A percentile compares a stretch with the other conserved stretches of the same genome.
These are phyloP conservation scores for Xylariaceae sp. DNA, from an alignment of 2,329 filamentous ascomycete species.

Conservation along the genomic window DNA sequence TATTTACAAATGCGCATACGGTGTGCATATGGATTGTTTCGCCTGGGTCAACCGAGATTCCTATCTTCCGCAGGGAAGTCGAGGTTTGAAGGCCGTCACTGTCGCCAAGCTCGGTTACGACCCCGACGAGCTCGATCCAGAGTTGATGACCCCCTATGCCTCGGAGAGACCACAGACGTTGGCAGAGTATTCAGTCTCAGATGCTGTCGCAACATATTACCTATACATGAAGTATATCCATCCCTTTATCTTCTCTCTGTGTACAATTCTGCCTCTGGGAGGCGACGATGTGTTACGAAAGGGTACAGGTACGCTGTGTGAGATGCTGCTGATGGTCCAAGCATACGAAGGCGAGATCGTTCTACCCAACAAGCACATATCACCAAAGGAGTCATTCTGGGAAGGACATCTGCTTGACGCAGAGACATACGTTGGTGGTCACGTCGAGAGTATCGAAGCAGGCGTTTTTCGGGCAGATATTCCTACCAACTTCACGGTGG, in stretches of 20 bases:
- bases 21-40: slow-evolving; percentile 98
- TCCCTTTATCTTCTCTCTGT: slow-evolving; percentile 97
- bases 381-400: slow-evolving; percentile 89
- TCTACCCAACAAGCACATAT: slow-evolving; percentile 90
- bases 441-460: slow-evolving; percentile 98
- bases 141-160: slow-evolving; percentile 93
- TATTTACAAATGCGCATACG: slow-evolving; percentile 92
- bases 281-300: slow-evolving; percentile 92
- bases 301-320: slow-evolving; percentile 95
- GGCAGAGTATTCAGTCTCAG: slow-evolving; percentile 96
- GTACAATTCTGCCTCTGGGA: slow-evolving; percentile 89
- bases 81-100: slow-evolving; percentile 94
- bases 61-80: slow-evolving; percentile 93
- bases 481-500: slow-evolving; percentile 88
- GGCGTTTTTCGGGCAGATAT: slow-evolving; percentile 96
- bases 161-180: slow-evolving; percentile 86
- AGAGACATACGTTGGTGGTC: slow-evolving; percentile 95
- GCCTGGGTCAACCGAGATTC: slow-evolving; percentile 99
- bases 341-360: slow-evolving; percentile 90
- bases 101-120: slow-evolving; percentile 98
- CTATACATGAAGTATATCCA: slow-evolving; percentile 99
- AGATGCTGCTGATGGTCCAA: slow-evolving; percentile 99
- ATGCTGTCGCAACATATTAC: slow-evolving; percentile 97
- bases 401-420: slow-evolving; percentile 94
- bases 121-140: slow-evolving; percentile 93